Conservation (phyloP, 306 rosid genomes). For the Dryas octopetala region DNA sequence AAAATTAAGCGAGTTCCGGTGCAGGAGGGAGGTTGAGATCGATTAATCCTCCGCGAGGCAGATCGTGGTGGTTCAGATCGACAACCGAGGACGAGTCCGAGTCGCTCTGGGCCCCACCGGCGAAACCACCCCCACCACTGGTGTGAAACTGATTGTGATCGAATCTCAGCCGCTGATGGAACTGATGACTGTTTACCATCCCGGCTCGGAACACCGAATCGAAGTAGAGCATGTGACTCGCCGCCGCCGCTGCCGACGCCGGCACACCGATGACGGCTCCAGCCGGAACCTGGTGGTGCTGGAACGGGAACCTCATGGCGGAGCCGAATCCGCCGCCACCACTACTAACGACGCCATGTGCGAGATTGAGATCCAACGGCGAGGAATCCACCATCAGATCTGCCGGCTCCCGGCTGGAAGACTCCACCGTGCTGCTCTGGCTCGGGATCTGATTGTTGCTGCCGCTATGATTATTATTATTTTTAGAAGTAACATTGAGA, state of each 20-base stretch:
- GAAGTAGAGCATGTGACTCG: constrained; percentile 39
- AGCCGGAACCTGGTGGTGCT: constrained; percentile 35
- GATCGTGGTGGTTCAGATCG: constrained; percentile 29
- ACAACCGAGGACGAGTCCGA: constrained; percentile 51
- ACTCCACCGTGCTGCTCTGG: constrained; percentile 95
- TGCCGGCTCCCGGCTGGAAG: constrained; percentile 73
- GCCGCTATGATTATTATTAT: neutral
- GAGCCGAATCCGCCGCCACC: constrained; percentile 23
- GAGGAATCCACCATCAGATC: constrained; percentile 60
- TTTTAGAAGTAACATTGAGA: neutral
- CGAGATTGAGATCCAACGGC: constrained; percentile 63
- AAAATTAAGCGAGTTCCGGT: constrained; percentile 36
- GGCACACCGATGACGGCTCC: constrained; percentile 31
- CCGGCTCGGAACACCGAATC: constrained; percentile 53
- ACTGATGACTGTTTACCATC: constrained; percentile 27
- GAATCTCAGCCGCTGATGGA: constrained; percentile 21
- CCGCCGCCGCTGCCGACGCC: constrained; percentile 22
- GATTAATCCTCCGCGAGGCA: constrained; percentile 29
- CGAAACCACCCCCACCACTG: neutral
- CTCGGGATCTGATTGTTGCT: constrained; percentile 59
- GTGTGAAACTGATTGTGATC: constrained; percentile 31
- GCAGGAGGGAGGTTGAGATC: constrained; percentile 53
- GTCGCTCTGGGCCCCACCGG: constrained; percentile 39
- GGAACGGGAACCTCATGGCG: constrained; percentile 60
- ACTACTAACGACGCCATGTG: constrained; percentile 14